Evolutionary conservation across 23 red algal genomes (phyloP).

Genomic region (Pyropia haitanensis): DNA sequence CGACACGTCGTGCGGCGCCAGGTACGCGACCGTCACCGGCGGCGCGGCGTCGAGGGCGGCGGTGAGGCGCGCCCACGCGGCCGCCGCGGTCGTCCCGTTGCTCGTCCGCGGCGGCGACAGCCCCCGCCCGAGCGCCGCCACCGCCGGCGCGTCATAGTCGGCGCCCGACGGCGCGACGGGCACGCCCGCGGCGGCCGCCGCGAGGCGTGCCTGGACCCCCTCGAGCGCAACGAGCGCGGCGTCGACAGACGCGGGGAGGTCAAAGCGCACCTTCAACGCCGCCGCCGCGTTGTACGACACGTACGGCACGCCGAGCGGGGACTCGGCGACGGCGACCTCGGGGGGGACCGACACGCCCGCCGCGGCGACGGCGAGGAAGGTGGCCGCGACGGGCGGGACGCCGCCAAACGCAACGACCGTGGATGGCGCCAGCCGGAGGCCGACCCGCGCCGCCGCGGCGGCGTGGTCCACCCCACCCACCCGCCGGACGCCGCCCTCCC

Average conservation of each 20-base stretch:
- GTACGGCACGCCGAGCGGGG: constrained; percentile 1
- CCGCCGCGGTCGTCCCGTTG: neutral
- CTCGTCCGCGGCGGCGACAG: neutral
- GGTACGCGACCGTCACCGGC: constrained; percentile 7
- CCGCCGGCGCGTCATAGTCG: neutral
- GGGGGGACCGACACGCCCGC: neutral
- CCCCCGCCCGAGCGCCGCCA: neutral
- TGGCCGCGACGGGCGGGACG: neutral
- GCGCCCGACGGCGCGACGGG: neutral
- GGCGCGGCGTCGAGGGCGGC: constrained; percentile 1
- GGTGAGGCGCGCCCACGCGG: neutral
- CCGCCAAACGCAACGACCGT: neutral
- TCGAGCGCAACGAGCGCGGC: neutral
- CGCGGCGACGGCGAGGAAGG: neutral
- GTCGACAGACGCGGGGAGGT: neutral
- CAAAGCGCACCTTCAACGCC: neutral
- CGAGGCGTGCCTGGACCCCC: neutral
- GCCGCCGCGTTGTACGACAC: neutral
- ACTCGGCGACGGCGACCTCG: neutral
- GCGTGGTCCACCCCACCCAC: neutral
- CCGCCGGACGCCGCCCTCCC: no score
- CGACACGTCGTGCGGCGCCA: neutral
- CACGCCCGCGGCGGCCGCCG: neutral
- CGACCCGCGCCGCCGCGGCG: neutral
- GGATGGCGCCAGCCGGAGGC: constrained; percentile 4